Evolutionary conservation across 768 basidiomycete species (phyloP).

Genomic region (Candolleomyces eurysporus): DNA sequence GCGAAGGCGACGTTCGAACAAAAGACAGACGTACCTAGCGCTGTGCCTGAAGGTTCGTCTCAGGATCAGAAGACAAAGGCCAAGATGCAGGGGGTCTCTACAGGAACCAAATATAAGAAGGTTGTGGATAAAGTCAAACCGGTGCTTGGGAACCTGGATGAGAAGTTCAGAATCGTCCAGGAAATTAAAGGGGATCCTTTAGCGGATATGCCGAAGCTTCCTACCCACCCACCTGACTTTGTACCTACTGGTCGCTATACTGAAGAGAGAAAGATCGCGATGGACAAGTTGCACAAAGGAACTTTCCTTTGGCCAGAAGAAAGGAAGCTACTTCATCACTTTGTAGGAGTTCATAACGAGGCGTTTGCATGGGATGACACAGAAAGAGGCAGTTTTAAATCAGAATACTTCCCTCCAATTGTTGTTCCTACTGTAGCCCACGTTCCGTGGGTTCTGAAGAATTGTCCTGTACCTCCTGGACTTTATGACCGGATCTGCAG

Average conservation of each 20-base stretch:
- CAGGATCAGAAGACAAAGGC: neutral
- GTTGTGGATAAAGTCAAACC: conserved; percentile 26
- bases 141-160: conserved; percentile 16
- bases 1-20: too few relatives aligned
- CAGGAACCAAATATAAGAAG: conserved; percentile 28
- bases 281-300: conserved; percentile 17
- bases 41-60: neutral
- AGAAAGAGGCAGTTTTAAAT: conserved; percentile 13
- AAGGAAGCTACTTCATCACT: conserved; percentile 13
- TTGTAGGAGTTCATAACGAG: conserved; percentile 10
- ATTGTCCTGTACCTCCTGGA: conserved; percentile 14
- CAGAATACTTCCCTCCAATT: conserved; percentile 15
- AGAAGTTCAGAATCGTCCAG: conserved; percentile 21
- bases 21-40: too few relatives aligned
- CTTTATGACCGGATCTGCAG: conserved; percentile 7
- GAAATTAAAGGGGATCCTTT: conserved; percentile 27
- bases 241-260: conserved; percentile 22
- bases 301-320: conserved; percentile 19
- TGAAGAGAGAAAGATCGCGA: conserved; percentile 16
- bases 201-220: conserved; percentile 17
- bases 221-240: conserved; percentile 16
- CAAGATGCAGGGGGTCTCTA: neutral
- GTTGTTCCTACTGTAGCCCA: conserved; percentile 11
- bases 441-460: conserved; percentile 7
- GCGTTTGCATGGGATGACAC: conserved; percentile 19